Base-by-base conservation (phyloP, 1,284 basidiomycete species). In the Mycosarcoma mackinlayi region DNA sequence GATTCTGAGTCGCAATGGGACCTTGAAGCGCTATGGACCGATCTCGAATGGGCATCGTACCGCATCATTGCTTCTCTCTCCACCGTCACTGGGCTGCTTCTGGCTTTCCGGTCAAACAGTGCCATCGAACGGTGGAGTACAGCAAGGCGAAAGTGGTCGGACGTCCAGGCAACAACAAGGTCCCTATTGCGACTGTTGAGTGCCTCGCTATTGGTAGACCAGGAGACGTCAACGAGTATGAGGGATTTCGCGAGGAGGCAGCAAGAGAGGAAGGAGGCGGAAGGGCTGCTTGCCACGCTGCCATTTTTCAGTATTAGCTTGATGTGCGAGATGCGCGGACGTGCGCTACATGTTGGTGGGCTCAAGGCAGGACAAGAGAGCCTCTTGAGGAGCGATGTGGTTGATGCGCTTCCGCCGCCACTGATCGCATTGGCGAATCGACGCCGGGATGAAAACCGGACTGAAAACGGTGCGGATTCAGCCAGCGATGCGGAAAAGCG, bases 101-200 rank as follows among this genome's bases (percentile, higher is more conserved):
- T 73, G 13, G 71, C 71, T 0, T 73, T 73, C 21, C 46, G 71
- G 11, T 64, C 57, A 18, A 73, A 73, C 45, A 65, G 60, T 19
- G 65, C 71, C 2, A 61, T 66, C 19, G 65, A 64, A 6, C 27
- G 71, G 6, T 73, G 71, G 71, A 65, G 56, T 25, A 65, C 66
- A 10, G 71, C 59, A 4, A 37, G 65, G 2, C 40, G 62, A 5
- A 62, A 60, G 28, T 73, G 71, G 71, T 51, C 57, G 0, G 66
- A 68, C 28, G 58, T 73, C 1, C 57, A 69, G 27, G 50, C 65
- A 1, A 55, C 66, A 0, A 56, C 54, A 6, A 31, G 71, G 18
- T 64, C 65, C 7, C 42, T 73, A 1, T 24, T 63, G 19, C 57
- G 71, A 8, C 45, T 73, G 9, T 19, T 73, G 8, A 40, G 50